Conservation (phyloP, 768 basidiomycete genomes). For the Nidularia pulvinata region DNA sequence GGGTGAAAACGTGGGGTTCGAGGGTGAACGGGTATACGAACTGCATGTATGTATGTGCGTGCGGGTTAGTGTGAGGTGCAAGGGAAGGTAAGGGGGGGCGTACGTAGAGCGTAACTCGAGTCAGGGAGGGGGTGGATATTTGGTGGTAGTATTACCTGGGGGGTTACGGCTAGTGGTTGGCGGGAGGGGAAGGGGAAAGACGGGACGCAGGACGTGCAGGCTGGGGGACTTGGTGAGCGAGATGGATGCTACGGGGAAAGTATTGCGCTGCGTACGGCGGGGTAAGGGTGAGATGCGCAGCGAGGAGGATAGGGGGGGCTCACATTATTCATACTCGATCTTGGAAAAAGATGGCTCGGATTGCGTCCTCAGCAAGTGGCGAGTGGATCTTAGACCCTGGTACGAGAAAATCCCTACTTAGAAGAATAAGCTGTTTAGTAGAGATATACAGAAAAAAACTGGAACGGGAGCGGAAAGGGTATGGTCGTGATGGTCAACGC, state of each 20-base stretch:
- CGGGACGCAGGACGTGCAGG: slow-evolving; percentile 81
- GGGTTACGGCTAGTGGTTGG: background rate
- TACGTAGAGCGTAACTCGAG: slow-evolving; percentile 84
- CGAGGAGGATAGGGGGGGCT: no score
- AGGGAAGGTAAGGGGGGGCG: slow-evolving; percentile 2
- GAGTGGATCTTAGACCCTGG: no score
- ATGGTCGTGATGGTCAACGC: no score
- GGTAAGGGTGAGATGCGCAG: no score
- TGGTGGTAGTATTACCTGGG: slow-evolving; percentile 73
- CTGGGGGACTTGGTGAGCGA: slow-evolving; percentile 94
- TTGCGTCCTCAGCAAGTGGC: no score
- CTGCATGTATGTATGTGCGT: slow-evolving; percentile 32
- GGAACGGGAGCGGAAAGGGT: no score
- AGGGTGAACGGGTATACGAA: slow-evolving; percentile 97
- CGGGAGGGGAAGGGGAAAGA: slow-evolving; percentile 25
- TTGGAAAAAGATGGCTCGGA: no score
- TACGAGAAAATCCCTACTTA: no score
- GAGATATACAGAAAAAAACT: no score
- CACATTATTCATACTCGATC: no score
- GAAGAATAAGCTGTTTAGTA: no score
- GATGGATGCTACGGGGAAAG: slow-evolving; percentile 64
- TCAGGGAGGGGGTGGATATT: slow-evolving; percentile 97
- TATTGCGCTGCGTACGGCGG: slow-evolving; percentile 58
- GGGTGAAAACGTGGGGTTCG: slow-evolving; percentile 79
- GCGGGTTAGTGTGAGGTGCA: slow-evolving; percentile 2